Conservation (phyloP, 2,329 filamentous ascomycete species). For the Magnaporthales sp. region DNA sequence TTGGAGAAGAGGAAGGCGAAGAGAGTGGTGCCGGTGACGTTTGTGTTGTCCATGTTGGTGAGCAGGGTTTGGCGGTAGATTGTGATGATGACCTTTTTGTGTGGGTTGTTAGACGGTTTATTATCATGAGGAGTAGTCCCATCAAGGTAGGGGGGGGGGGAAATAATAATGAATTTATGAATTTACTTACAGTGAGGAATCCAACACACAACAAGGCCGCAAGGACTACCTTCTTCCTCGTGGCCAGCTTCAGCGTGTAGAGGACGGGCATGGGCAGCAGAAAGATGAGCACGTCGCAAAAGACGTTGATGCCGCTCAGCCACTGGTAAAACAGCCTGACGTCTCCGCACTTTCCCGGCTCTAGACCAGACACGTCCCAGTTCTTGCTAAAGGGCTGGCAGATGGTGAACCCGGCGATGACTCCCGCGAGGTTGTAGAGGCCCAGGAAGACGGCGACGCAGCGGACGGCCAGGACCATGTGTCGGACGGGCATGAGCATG, state of each 20-base stretch:
- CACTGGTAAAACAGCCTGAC: conserved; percentile 10
- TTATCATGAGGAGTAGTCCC: too few species aligned
- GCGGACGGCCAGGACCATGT: conserved; percentile 15
- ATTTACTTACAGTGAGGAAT: conserved; percentile 11
- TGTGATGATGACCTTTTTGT: conserved; percentile 18
- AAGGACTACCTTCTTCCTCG: conserved; percentile 21
- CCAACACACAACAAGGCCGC: conserved; percentile 21
- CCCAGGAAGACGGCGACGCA: conserved; percentile 15
- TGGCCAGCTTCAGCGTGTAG: conserved; percentile 19
- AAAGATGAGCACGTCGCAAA: conserved; percentile 22
- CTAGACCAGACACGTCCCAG: conserved; percentile 20
- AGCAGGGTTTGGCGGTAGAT: conserved; percentile 25
- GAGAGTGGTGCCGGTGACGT: conserved; percentile 24
- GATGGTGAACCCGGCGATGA: conserved; percentile 22
- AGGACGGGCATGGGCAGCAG: conserved; percentile 22
- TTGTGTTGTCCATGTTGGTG: conserved; percentile 21
- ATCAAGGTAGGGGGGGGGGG: too few species aligned
- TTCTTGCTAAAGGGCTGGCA: conserved; percentile 25
- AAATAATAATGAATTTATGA: too few species aligned
- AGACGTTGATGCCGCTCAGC: conserved; percentile 22
- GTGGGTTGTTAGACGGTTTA: conserved; percentile 15
- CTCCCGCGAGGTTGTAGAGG: conserved; percentile 15
- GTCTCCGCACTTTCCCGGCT: conserved; percentile 18
- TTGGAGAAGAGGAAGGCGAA: conserved; percentile 25
- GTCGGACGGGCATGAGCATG: conserved; percentile 15